Evolutionary conservation across 139 green algal genomes (phyloP), one percentile per base, ranked within the genome.

Genomic region (Coccomyxa sp.): DNA sequence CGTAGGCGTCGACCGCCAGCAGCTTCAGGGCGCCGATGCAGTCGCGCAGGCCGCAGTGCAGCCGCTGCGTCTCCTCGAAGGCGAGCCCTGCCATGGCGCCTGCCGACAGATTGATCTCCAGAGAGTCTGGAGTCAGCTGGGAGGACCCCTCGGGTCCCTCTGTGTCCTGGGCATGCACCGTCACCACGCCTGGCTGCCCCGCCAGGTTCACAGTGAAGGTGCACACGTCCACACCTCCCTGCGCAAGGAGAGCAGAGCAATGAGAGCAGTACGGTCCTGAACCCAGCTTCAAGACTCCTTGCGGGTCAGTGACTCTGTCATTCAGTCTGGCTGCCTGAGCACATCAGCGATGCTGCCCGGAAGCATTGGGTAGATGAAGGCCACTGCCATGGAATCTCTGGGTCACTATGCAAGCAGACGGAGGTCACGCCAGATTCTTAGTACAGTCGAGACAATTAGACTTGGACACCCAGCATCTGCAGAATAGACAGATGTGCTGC

Each of bases 11-110:
- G 27, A 78, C 76, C 10, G 82, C 77, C 0, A 75, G 68, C 7
- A 92, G 68, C 1, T 77, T 77, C 76, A 93, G 81, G 33, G 80
- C 72, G 0, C 80, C 77, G 44, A 94, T 71, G 9, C 74, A 55
- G 7, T 79, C 84, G 1, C 78, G 70, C 14, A 74, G 85, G 71
- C 87, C 81, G 70, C 84, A 88, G 38, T 82, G 70, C 36, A 89
- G 69, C 44, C 78, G 68, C 41, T 79, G 55, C 0, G 83, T 79
- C 7, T 76, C 80, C 35, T 93, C 87, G 4, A 92, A 82, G 8
- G 77, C 72, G 22, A 94, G 86, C 74, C 76, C 83, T 0, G 38
- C 34, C 34, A 44, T 40, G 33, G 69, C 33, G 24, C 64, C 64
- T 18, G 64, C 64, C n/a, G 64, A 22, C 64, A 71, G 64, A 10